Conservation (phyloP, 495 filamentous ascomycete genomes). For the Tuber microsphaerosporum region DNA sequence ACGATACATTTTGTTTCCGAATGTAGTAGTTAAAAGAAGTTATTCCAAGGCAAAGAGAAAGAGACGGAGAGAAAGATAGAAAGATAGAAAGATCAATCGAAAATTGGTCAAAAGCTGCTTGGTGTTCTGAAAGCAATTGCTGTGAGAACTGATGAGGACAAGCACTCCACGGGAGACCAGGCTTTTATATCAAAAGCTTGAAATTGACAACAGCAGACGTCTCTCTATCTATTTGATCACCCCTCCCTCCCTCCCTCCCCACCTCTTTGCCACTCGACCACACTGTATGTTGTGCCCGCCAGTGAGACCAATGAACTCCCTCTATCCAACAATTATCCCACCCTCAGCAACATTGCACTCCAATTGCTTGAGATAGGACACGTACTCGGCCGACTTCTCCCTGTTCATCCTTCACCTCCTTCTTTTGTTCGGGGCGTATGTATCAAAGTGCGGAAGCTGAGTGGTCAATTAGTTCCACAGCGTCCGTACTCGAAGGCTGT, state of each 20-base stretch:
- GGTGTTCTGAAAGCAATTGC: not conserved
- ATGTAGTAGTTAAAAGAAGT: too few species aligned
- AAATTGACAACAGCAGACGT: not conserved
- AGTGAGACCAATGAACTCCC: not conserved
- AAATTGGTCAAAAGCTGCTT: not conserved
- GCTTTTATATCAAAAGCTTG: not conserved
- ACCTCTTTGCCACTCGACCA: not conserved
- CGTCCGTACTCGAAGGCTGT: not conserved
- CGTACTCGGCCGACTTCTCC: not conserved
- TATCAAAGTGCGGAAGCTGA: not conserved
- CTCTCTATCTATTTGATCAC: not conserved
- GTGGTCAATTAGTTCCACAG: not conserved
- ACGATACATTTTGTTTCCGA: not conserved
- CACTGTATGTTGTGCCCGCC: not conserved
- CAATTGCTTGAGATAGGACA: not conserved
- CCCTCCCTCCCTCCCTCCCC: too few species aligned
- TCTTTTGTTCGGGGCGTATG: not conserved
- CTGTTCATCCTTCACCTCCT: not conserved
- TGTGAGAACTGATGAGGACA: not conserved
- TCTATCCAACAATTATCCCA: not conserved
- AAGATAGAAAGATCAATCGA: not conserved
- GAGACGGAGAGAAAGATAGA: not conserved
- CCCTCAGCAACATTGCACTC: not conserved
- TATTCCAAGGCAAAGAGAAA: too few species aligned
- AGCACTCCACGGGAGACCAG: not conserved